Evolutionary conservation across 768 basidiomycete species (phyloP), one percentile per base, ranked within the genome.

Genomic region (Naganishia vishniacii): DNA sequence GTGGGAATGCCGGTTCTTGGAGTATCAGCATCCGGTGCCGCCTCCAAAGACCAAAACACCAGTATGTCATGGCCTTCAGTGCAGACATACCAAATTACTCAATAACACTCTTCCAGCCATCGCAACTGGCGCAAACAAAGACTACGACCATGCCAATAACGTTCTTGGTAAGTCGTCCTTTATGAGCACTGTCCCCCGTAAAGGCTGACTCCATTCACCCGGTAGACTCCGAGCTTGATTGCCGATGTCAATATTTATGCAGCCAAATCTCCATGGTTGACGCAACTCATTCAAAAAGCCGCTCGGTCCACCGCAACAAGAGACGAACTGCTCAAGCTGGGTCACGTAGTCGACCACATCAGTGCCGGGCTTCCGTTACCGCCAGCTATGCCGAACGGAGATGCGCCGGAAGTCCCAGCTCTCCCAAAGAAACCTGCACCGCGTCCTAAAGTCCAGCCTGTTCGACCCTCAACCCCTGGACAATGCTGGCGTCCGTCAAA

Each of bases 1-100:
- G 26, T 60, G 59, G 59, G 59, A 60, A 26, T 60, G 59, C 42
- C 18, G 40, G 26, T 60, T 60, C 26, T 18, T 44, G 42, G 42
- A 44, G 18, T 40, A 40, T 40, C 37, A 40, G 8, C 9, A 40
- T 40, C 37, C 37, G 8, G 37, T 40, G 37, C 42, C 42, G n/a
- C 42, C 42, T 5, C 42, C 42, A n/a, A 44, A 20, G n/a, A 11
- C 42, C 11, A 8, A 44, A 20, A 44, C 42, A 5, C 42, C 42
- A 5, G 42, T 44, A 44, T 11, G 42, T 44, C 6, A 11, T 12
- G n/a, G 6, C 42, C 42, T 8, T 6, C n/a, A 44, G 18, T 9
- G 5, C 6, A 18, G 18, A 44, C 5, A 44, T 18, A 6, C 42
- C 9, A 18, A 8, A n/a, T 44, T 18, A 44, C 42, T 44, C 13